Evolutionary conservation across 164 flowering plant species (phyloP), one percentile per base, ranked within the genome.

Genomic region (Buxus sempervirens): DNA sequence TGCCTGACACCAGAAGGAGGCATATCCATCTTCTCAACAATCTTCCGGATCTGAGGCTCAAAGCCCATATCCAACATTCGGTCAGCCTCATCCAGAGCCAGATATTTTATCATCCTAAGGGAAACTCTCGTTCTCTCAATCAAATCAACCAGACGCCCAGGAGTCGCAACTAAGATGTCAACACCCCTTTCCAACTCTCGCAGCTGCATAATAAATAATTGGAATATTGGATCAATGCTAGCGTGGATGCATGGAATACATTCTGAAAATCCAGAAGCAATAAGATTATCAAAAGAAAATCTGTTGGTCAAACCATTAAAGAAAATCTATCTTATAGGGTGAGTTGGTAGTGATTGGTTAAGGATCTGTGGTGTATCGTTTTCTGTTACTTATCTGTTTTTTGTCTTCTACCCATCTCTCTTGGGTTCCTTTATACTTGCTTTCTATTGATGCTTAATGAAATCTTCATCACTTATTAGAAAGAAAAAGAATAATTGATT

Each of bases 21-120:
- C 89, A 85, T 87, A 74, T 77, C 85, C 82, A 82, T 81, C 67
- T 79, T 80, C 71, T 85, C 72, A 25, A 83, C 90, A 66, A 86
- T 82, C 71, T 66, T 85, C 26, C 92, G 74, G 27, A 88, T 82
- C 63, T 88, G 85, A 26, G 82, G 85, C 76, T 88, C 91, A 68
- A 87, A 87, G 8, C 91, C 89, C 91, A 87, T 85, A 56, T 87
- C 89, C 69, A 87, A 41, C 89, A 87, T 84, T 45, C 89, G 53
- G 60, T 87, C 91, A 63, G 89, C 91, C 76, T 87, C 91, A 69
- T 88, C 92, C 64, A 88, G 57, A 57, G 88, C 78, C 75, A 88
- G 77, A 56, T 81, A 85, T 54, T 70, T 84, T 26, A 85, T 70
- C 70, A 64, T 78, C 24, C 66, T 65, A n/a, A 88, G 84, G 0